Evolutionary conservation across 2,329 filamentous ascomycete species (phyloP), one percentile per base, ranked within the genome.

Genomic region (Immersiporthe knoxdaviesiana): DNA sequence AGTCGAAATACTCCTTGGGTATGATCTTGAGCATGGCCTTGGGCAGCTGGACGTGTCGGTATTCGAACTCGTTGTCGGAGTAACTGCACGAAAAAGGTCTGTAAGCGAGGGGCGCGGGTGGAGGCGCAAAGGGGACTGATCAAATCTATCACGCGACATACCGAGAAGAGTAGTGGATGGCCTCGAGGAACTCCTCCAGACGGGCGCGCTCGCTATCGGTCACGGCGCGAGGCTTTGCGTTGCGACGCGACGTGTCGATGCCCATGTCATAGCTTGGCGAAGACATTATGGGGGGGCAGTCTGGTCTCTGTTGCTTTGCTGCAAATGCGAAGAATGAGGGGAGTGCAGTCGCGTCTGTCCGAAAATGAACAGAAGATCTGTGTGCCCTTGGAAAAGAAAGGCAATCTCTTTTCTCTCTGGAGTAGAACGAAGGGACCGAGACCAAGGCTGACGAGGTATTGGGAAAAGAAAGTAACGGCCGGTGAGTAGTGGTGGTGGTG

Each of bases 11-110:
- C 50, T 97, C 95, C 79, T 94, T 91, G 27, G 96, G 96, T 74
- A 99, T 98, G 54, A 89, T 92, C 82, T 98, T 98, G 73, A 99
- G 90, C 96, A 99, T 99, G 75, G 93, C 91, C 83, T 99, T 99
- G 58, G 96, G 96, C 39, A 99, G 89, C 81, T 97, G 94, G 69
- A 99, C 96, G 81, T 99, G 96, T 73, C 96, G 92, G 83, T 99
- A 99, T 82, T 99, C 96, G 81, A 90, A 97, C 80, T 96, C 89
- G 81, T 88, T 90, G 77, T 99, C 96, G 37, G 91, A 94, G 80
- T 99, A 99, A 80, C 96, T 98, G 78, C 52, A 14, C 35, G 21
- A 59, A 18, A 18, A 73, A 74, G 72, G 35, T 41, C 21, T 65
- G 67, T 68, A 50, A 74, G 72, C 58, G 72, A 70, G 47, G 47